A percentile compares a stretch with the other conserved stretches of the same genome.
Evolutionary conservation across 352 stramenopile genomes (phyloP).

Genomic region (Pythium oligandrum): DNA sequence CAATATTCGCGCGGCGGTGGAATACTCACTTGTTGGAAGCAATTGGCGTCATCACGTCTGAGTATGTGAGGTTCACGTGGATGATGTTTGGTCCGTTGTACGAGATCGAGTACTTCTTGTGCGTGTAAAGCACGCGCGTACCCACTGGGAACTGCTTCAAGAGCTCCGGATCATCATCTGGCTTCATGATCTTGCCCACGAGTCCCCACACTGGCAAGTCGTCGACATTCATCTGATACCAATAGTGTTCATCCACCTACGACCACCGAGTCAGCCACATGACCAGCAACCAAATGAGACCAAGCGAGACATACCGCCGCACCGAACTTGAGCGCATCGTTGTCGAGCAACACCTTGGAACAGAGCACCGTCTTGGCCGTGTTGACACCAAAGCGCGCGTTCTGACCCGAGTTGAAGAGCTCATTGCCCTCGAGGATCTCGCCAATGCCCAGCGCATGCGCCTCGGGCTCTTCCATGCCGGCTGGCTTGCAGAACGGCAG

Average conservation of each 20-base stretch:
- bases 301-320: conserved; percentile 39
- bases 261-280: not conserved
- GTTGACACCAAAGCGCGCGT: conserved; percentile 72
- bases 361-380: conserved; percentile 66
- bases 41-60: conserved; percentile 84
- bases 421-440: conserved; percentile 95
- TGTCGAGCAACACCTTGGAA: conserved; percentile 61
- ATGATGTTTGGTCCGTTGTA: conserved; percentile 98
- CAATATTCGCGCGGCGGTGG: too few species aligned
- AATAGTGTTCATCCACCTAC: conserved; percentile 95
- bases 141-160: conserved; percentile 81
- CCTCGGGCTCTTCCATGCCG: conserved; percentile 85
- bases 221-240: conserved; percentile 99
- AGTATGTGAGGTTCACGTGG: conserved; percentile 96
- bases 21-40: conserved; percentile 66
- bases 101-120: conserved; percentile 94
- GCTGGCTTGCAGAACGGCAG: conserved; percentile 95
- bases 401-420: conserved; percentile 90
- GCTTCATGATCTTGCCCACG: conserved; percentile 95
- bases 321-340: conserved; percentile 74
- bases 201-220: conserved; percentile 98
- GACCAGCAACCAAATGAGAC: not conserved
- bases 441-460: conserved; percentile 88
- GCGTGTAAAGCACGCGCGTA: conserved; percentile 93
- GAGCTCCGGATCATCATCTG: conserved; percentile 75